Evolutionary conservation across 805 yeast species (phyloP).

Genomic region (Yarrowia sp.): DNA sequence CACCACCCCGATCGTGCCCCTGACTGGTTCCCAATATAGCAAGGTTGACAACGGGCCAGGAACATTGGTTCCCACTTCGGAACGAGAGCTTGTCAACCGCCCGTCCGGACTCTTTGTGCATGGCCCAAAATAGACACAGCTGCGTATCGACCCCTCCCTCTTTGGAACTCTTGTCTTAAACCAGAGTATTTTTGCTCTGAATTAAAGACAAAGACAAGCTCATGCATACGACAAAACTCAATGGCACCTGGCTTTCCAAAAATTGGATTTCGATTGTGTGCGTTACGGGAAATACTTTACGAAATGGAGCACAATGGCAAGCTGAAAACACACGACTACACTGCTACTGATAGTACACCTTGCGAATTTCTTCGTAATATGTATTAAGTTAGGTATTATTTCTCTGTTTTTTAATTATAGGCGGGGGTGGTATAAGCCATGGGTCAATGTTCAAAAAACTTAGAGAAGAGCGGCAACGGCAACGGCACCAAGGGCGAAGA

Average conservation of each 20-base stretch:
- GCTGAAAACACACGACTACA: background rate
- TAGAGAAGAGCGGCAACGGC: constrained; percentile 24
- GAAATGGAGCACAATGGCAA: background rate
- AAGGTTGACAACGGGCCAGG: background rate
- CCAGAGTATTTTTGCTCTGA: constrained; percentile 1
- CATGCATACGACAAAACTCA: background rate
- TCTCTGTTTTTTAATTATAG: constrained; percentile 15
- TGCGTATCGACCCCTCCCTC: background rate
- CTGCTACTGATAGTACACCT: background rate
- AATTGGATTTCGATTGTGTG: background rate
- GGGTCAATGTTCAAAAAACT: constrained; percentile 19
- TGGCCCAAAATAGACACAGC: background rate
- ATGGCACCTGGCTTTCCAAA: background rate
- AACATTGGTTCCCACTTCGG: background rate
- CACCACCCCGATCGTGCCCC: no score
- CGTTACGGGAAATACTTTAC: background rate
- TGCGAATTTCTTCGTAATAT: background rate
- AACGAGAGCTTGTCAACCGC: background rate
- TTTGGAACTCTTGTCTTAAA: background rate
- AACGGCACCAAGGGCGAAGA: constrained; percentile 23
- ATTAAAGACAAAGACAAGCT: constrained; percentile 8
- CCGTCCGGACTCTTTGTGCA: background rate
- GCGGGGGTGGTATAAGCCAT: background rate
- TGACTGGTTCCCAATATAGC: background rate
- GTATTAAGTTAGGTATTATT: constrained; percentile 10